A percentile compares a stretch with the other conserved stretches of the same genome.
Conservation (phyloP, 2,329 filamentous ascomycete species). For the Trichoderma koningiopsis region DNA sequence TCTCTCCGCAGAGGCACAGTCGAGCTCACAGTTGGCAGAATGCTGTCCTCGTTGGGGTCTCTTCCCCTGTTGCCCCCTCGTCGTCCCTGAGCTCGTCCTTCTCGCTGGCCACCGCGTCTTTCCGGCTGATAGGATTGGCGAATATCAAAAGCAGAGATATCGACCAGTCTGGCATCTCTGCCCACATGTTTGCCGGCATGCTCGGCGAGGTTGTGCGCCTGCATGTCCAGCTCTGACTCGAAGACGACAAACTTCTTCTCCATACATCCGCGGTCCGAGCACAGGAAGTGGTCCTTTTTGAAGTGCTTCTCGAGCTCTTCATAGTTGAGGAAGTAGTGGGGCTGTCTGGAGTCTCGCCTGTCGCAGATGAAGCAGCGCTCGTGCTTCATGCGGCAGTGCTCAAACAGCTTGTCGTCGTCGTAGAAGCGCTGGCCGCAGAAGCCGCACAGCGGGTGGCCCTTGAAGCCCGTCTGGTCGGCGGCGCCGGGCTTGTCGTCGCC, state of each 20-base stretch:
- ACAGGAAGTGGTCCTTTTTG: slow-evolving; percentile 81
- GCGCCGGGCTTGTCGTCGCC: slow-evolving; percentile 91
- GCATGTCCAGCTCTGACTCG: slow-evolving; percentile 89
- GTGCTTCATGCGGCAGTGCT: slow-evolving; percentile 91
- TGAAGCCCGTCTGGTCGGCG: slow-evolving; percentile 91
- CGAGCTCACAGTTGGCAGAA: slow-evolving; percentile 70
- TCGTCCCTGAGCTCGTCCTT: slow-evolving; percentile 42
- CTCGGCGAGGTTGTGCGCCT: slow-evolving; percentile 84
- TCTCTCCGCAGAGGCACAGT: slow-evolving; percentile 76
- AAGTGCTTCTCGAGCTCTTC: slow-evolving; percentile 86
- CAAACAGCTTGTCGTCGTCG: slow-evolving; percentile 90
- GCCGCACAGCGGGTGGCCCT: slow-evolving; percentile 88
- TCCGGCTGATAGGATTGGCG: slow-evolving; percentile 71
- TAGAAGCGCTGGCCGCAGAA: slow-evolving; percentile 95
- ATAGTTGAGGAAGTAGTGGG: slow-evolving; percentile 92
- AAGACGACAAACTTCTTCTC: slow-evolving; percentile 99
- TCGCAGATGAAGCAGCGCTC: slow-evolving; percentile 96
- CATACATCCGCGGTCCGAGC: slow-evolving; percentile 80
- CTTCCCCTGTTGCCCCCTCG: slow-evolving; percentile 62
- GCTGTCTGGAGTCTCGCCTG: slow-evolving; percentile 65
- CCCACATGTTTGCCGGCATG: slow-evolving; percentile 86
- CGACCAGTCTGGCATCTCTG: slow-evolving; percentile 80
- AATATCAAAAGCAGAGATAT: slow-evolving; percentile 84
- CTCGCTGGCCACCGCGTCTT: slow-evolving; percentile 40
- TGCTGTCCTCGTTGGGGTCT: slow-evolving; percentile 77